Base-by-base conservation (phyloP, 768 basidiomycete species). In the Agaricus bisporus region DNA sequence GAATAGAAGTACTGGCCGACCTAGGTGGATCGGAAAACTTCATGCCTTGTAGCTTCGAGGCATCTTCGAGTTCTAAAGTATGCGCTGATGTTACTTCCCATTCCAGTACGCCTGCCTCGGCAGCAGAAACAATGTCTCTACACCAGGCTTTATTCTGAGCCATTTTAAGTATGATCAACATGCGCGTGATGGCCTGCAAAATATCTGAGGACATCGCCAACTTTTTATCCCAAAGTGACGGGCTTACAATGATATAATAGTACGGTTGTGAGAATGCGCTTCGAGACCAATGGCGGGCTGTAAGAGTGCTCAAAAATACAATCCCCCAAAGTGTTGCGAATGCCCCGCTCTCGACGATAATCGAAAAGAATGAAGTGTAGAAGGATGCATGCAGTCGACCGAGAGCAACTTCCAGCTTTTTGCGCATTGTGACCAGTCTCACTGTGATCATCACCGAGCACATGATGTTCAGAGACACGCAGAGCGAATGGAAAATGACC, bases 61-160 rank as follows among this genome's bases (percentile, higher is more conserved):
- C 38, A 42, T 49, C 44, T 9, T 65, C 56, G 10, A 68, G 54
- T 18, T 66, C 63, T 14, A 71, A 63, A 53, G 68, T 73, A 55
- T 63, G 67, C 26, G 63, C 64, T 28, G 73, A 72, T 0, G 73
- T 68, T 10, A 73, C 68, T 52, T 70, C 63, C 73, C 73, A 73
- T 42, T 74, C 73, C 7, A 73, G 56, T 10, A 67, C 58, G 5
- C 71, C 73, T 25, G 60, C 56, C 20, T 63, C 56, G 10, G 67
- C 63, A 8, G 71, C 68, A 0, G 58, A 58, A 28, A 69, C 64
- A 12, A 70, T 66, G 29, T 74, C 71, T 46, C 54, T 60, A 3
- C 68, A 66, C 73, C 73, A 74, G 14, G 73, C 73, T 15, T 68
- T 64, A 48, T 70, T 66, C 49, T 73, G 70, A 14, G 71, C 68